A percentile compares a stretch with the other conserved stretches of the same genome.
Evolutionary conservation across 2,329 filamentous ascomycete species (phyloP).

Genomic region (Trichophyton benhamiae): DNA sequence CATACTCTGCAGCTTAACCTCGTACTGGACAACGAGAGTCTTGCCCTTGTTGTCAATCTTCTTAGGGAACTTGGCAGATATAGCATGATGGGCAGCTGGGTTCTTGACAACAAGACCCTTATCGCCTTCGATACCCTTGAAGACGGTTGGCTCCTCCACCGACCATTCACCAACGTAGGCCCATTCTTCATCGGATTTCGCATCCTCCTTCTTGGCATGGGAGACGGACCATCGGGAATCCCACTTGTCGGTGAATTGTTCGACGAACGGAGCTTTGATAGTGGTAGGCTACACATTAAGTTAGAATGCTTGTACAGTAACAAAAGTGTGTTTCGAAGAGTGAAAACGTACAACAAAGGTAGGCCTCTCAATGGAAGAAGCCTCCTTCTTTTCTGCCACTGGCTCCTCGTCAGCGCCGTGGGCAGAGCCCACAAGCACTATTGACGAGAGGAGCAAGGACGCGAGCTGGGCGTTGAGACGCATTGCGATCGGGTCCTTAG

Average conservation of each 20-base stretch:
- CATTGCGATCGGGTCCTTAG: conserved; percentile 46
- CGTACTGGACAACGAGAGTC: conserved; percentile 93
- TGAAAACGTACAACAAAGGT: conserved; percentile 67
- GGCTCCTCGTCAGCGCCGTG: conserved; percentile 54
- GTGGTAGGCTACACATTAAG: conserved; percentile 54
- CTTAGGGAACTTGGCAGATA: conserved; percentile 96
- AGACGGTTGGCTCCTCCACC: conserved; percentile 82
- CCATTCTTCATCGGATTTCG: conserved; percentile 76
- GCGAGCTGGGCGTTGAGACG: conserved; percentile 71
- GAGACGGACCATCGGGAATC: conserved; percentile 86
- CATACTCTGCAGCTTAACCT: conserved; percentile 97
- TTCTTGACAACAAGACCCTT: conserved; percentile 98
- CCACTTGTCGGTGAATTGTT: conserved; percentile 98
- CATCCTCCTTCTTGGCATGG: conserved; percentile 90
- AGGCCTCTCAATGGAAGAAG: conserved; percentile 53
- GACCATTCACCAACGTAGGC: conserved; percentile 94
- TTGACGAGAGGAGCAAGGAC: conserved; percentile 55
- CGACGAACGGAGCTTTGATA: conserved; percentile 86
- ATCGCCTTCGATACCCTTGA: conserved; percentile 87
- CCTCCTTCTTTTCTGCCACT: conserved; percentile 43
- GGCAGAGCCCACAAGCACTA: conserved; percentile 54
- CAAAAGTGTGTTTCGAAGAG: conserved; percentile 5
- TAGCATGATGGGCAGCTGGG: conserved; percentile 93
- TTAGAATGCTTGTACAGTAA: neutral
- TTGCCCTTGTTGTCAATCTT: conserved; percentile 96